Conservation (phyloP, 1,284 basidiomycete species). For the Apiotrichum mycotoxinovorans region DNA sequence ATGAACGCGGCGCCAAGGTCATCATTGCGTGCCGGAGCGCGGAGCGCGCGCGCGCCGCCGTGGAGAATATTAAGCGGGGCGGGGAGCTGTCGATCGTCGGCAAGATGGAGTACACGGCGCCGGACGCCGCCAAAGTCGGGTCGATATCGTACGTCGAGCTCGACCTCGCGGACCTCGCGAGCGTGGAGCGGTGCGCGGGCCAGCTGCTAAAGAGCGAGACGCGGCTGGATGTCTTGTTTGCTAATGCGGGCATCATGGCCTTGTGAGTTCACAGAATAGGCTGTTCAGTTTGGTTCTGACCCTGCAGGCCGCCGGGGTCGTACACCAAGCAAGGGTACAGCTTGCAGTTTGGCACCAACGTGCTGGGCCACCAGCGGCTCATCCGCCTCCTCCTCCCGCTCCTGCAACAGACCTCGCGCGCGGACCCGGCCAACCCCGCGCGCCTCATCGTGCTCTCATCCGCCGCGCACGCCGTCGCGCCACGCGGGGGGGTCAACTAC, state of each 20-base stretch:
- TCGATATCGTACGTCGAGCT: constrained; percentile 51
- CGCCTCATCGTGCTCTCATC: constrained; percentile 57
- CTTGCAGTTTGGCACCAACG: constrained; percentile 61
- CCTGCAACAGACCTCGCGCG: constrained; percentile 47
- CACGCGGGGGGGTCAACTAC: constrained; percentile 34
- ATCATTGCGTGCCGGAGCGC: constrained; percentile 57
- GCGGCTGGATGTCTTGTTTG: constrained; percentile 50
- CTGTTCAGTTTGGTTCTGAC: constrained; percentile 50
- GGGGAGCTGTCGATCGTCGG: constrained; percentile 1
- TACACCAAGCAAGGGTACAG: constrained; percentile 59
- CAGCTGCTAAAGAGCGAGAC: constrained; percentile 51
- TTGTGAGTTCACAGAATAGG: constrained; percentile 1
- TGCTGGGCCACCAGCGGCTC: constrained; percentile 55
- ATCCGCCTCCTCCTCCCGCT: constrained; percentile 56
- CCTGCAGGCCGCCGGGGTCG: constrained; percentile 35
- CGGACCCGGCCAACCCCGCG: constrained; percentile 32
- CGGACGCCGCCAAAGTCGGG: not conserved
- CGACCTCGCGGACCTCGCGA: constrained; percentile 60
- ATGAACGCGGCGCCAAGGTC: constrained; percentile 61
- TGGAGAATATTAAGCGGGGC: constrained; percentile 55
- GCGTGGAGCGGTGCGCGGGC: constrained; percentile 56
- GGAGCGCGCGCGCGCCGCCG: constrained; percentile 55
- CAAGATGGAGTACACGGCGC: constrained; percentile 9
- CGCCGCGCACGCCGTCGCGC: constrained; percentile 39
- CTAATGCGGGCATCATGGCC: constrained; percentile 60